Evolutionary conservation across 257 asterid genomes (phyloP), one percentile per base, ranked within the genome.

Genomic region (Cordia subcordata): DNA sequence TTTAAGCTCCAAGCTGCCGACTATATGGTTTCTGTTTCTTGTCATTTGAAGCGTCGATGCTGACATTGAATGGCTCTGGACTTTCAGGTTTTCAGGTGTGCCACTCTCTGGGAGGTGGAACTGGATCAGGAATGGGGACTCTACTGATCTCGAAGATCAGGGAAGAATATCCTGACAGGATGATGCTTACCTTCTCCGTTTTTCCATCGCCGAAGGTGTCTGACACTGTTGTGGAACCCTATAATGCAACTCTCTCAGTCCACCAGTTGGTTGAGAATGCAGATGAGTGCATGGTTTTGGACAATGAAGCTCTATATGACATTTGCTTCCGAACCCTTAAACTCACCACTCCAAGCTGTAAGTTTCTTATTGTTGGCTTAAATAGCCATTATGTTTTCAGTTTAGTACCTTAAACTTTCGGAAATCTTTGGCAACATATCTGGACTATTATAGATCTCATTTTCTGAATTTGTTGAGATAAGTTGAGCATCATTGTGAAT

Each of bases 251-350:
- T n/a, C 68, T 63, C 32, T 63, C 68, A 1, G 68, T 63, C 39
- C 68, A 63, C 38, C 68, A 63, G 53, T 46, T 63, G 11, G 68
- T 63, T 63, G 68, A 63, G 32, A 63, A 63, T 22, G 68, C 68
- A 0, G 68, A 63, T 39, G 68, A 63, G 46, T 63, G 68, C 22
- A 63, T 63, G 68, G 82, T 79, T 38, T 70, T 85, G 73, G 94
- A 85, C 63, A 85, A 85, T 47, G 94, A 85, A 68, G 94, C 68
- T 17, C 54, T 63, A 16, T 63, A 63, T 53, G 68, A 63, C 18
- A 63, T 63, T 40, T 63, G 68, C 60, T 63, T 63, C 53, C 68
- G 68, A 17, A 63, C 68, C 18, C 54, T 63, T 15, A 63, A 63
- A 49, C 68, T 63, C 40, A 63, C 68, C 52, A 63, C 68, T 22